Evolutionary conservation across 176 grass and related monocot genomes (phyloP), one percentile per base, ranked within the genome.

Genomic region (Oryza rufipogon): DNA sequence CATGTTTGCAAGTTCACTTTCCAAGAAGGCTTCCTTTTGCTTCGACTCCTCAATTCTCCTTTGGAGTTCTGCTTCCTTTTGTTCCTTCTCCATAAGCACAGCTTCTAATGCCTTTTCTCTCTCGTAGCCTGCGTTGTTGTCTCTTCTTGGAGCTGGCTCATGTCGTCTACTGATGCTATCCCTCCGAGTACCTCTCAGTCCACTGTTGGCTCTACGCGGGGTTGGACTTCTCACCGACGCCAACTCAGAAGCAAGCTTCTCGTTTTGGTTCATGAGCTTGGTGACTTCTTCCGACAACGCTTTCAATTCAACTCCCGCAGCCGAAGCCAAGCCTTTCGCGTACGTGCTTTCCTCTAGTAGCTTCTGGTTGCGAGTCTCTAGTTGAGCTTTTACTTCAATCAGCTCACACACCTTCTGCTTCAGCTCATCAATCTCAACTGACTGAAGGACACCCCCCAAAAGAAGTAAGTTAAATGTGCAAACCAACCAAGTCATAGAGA

Each of bases 261-360:
- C 97, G 82, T 99, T 99, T 56, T 99, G 97, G 88, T 92, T 93
- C 97, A 99, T 99, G 67, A 99, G 91, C 86, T 99, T 99, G 54
- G 91, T 96, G 45, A 99, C 93, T 92, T 99, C 97, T 90, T 99
- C 97, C 22, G 97, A 99, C 36, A 99, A 83, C 0, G 93, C 97
- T 73, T 99, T 99, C 86, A 99, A 88, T 88, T 99, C 97, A 19
- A 99, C 91, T 25, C 93, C 97, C 23, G 97, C 97, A 86, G 97
- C 97, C 64, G 97, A 96, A 66, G 97, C 97, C 70, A 99, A 87
- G 15, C 93, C 93, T 92, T 94, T 99, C 7, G 97, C 97, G 32
- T 99, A 99, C 58, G 91, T 88, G 81, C 97, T 92, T 93, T 99
- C 96, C 82, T 98, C 96, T 33, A 84, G 81, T 78, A 98, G 36